These are phyloP conservation scores for Gomphus bonarii DNA, from an alignment of 1,284 basidiomycete species.

Conservation along the genomic window DNA sequence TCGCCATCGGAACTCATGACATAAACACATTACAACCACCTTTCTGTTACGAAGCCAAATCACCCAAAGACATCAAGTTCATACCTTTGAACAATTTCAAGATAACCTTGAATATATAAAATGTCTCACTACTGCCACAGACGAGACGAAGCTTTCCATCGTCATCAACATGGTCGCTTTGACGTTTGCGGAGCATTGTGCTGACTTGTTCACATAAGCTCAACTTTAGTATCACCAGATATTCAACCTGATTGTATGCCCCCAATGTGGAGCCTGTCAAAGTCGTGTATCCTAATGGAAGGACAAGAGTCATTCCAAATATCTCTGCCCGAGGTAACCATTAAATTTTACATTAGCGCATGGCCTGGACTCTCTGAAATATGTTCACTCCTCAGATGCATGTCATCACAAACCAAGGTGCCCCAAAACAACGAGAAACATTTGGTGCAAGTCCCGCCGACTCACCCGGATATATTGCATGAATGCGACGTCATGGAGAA, in stretches of 20 bases:
- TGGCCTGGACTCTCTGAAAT: slow-evolving; percentile 82
- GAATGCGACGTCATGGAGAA: slow-evolving; percentile 99
- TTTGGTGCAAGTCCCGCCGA: slow-evolving; percentile 75
- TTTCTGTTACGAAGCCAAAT: slow-evolving; percentile 85
- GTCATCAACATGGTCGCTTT: slow-evolving; percentile 91
- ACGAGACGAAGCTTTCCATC: slow-evolving; percentile 92
- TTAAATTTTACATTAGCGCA: slow-evolving; percentile 89
- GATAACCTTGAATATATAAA: slow-evolving; percentile 89
- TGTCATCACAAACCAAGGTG: slow-evolving; percentile 56
- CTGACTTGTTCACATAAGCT: slow-evolving; percentile 80
- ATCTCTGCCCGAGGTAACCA: slow-evolving; percentile 62
- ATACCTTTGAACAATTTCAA: slow-evolving; percentile 89
- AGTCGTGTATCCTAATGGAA: slow-evolving; percentile 72
- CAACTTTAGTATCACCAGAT: not conserved
- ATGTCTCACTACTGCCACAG: slow-evolving; percentile 95
- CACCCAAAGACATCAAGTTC: slow-evolving; percentile 88
- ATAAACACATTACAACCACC: slow-evolving; percentile 82
- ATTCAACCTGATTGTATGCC: too few species aligned
- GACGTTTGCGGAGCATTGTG: slow-evolving; percentile 98
- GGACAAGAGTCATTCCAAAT: slow-evolving; percentile 71
- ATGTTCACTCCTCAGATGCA: slow-evolving; percentile 58
- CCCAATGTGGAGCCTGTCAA: slow-evolving; percentile 83
- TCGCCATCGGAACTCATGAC: slow-evolving; percentile 97
- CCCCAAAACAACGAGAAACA: slow-evolving; percentile 50
- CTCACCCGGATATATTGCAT: slow-evolving; percentile 94